Evolutionary conservation across 2,329 filamentous ascomycete genomes (phyloP).

Genomic region (Colletotrichum cereale): DNA sequence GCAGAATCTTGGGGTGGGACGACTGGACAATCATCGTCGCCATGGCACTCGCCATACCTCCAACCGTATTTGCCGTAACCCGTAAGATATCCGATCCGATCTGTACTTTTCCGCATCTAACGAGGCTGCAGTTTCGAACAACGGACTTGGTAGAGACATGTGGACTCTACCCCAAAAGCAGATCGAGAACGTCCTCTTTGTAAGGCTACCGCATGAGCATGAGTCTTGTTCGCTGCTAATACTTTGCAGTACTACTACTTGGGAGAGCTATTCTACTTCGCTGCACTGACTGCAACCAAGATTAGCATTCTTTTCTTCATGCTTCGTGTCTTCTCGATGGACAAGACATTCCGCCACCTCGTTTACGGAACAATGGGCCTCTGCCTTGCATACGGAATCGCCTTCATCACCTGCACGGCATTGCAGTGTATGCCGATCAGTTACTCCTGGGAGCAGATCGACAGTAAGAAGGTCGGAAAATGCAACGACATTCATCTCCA

Average conservation of each 20-base stretch:
- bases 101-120: conserved; percentile 31
- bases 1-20: neutral
- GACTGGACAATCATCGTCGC: neutral
- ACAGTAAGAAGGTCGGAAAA: neutral
- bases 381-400: neutral
- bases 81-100: neutral
- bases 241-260: conserved; percentile 45
- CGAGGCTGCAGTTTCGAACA: conserved; percentile 43
- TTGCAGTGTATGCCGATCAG: neutral
- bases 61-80: neutral
- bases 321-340: conserved; percentile 46
- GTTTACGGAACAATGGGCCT: neutral
- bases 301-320: conserved; percentile 49
- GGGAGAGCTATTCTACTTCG: conserved; percentile 48
- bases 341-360: conserved; percentile 14
- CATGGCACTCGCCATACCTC: neutral
- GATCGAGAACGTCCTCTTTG: conserved; percentile 47
- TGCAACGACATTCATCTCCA: conserved; percentile 9
- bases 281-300: conserved; percentile 46
- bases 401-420: neutral
- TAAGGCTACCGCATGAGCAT: conserved; percentile 26
- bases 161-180: conserved; percentile 48
- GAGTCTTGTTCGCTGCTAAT: neutral
- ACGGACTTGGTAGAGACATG: conserved; percentile 52
- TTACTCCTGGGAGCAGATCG: conserved; percentile 1